Evolutionary conservation across 176 grass and related monocot species (phyloP).

Genomic region (Ensete ventricosum): DNA sequence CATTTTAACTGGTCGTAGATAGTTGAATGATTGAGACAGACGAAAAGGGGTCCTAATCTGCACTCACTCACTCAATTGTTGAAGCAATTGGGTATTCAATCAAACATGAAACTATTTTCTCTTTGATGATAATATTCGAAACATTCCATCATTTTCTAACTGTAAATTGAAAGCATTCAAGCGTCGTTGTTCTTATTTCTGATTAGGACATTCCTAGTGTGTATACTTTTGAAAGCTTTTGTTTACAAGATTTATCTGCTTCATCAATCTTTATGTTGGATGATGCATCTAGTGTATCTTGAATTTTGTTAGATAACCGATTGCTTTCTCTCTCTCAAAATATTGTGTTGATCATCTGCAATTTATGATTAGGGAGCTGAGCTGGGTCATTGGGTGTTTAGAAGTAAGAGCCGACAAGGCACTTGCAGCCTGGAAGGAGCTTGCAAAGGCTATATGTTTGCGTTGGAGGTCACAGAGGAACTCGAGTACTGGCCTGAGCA

Average conservation of each 20-base stretch:
- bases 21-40: no score
- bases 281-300: background rate
- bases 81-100: no score
- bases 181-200: no score
- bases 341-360: background rate
- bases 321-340: background rate
- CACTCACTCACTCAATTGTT: no score
- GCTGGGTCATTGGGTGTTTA: constrained; percentile 57
- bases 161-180: no score
- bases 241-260: background rate
- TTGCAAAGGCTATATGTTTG: constrained; percentile 63
- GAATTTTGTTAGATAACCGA: background rate
- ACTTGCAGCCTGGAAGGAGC: constrained; percentile 33
- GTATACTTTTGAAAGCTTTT: no score
- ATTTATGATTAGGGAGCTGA: constrained; percentile 25
- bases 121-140: no score
- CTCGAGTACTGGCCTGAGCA: constrained; percentile 59
- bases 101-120: no score
- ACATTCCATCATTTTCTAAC: no score
- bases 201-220: no score
- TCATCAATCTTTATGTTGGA: background rate
- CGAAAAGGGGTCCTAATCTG: no score
- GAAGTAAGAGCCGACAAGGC: constrained; percentile 54
- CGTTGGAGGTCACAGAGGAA: constrained; percentile 51
- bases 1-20: no score